A percentile compares a stretch with the other conserved stretches of the same genome.
These are phyloP conservation scores for Nothopassalora personata DNA, from an alignment of 2,329 filamentous ascomycete genomes.

Conservation along the genomic window DNA sequence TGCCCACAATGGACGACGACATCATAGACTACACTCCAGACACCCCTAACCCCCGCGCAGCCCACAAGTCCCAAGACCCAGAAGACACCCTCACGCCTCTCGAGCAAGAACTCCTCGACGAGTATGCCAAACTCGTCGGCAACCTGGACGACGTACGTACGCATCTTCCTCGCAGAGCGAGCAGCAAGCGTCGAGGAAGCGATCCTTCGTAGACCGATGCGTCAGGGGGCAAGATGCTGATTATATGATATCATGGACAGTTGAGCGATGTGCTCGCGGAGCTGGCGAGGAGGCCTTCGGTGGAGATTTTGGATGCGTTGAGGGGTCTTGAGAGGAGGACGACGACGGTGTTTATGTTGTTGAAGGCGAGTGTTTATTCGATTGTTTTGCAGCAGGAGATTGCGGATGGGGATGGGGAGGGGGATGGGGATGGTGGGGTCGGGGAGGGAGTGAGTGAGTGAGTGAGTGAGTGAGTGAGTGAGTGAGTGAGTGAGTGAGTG, in stretches of 20 bases:
- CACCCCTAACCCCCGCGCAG: constrained; percentile 3
- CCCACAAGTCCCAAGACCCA: constrained; percentile 4
- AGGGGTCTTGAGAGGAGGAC: constrained; percentile 90
- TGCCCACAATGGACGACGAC: background rate
- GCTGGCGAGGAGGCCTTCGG: constrained; percentile 58
- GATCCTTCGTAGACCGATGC: background rate
- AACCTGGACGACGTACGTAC: constrained; percentile 79
- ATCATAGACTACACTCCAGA: constrained; percentile 2
- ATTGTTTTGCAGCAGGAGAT: constrained; percentile 98
- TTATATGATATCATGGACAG: constrained; percentile 27
- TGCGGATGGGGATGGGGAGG: constrained; percentile 54
- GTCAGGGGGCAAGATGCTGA: constrained; percentile 8
- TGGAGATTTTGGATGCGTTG: constrained; percentile 79
- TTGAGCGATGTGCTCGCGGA: constrained; percentile 57
- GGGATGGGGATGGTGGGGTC: background rate
- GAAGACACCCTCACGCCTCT: constrained; percentile 57
- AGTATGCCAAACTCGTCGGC: constrained; percentile 79
- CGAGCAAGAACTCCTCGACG: constrained; percentile 90
- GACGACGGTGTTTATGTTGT: constrained; percentile 84
- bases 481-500: no score
- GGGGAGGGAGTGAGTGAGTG: no score
- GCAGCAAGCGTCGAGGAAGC: background rate
- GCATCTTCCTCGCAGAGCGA: no score
- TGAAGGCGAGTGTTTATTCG: constrained; percentile 97
- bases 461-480: no score